phyloP scores from a whole-genome alignment of 2,329 filamentous ascomycete species.

The Xylariaceae sp. region DNA sequence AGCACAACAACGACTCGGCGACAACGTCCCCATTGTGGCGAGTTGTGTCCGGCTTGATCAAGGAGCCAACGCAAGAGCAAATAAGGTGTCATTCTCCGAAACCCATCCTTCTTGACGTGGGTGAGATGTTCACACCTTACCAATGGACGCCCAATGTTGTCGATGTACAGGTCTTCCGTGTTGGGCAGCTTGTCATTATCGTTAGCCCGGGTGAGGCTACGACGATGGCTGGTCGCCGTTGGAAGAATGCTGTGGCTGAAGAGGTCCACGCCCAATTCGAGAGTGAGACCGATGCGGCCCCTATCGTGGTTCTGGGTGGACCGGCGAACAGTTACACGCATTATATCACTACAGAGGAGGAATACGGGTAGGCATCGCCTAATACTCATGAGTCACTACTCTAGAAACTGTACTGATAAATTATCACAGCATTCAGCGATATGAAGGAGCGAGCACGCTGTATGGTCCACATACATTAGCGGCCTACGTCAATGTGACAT shows the following conservation, averaged over 20 bases:
- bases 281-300: conserved; percentile 42
- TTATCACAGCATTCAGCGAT: conserved; percentile 66
- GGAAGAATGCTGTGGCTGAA: conserved; percentile 67
- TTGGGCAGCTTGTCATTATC: conserved; percentile 81
- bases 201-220: conserved; percentile 84
- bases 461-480: conserved; percentile 83
- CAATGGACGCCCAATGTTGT: conserved; percentile 89
- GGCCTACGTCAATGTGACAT: conserved; percentile 79
- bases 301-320: conserved; percentile 80
- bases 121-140: conserved; percentile 75
- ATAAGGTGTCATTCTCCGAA: conserved; percentile 76
- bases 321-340: conserved; percentile 90
- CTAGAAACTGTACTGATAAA: conserved; percentile 18
- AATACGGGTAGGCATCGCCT: conserved; percentile 56
- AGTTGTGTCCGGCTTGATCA: conserved; percentile 69
- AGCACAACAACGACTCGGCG: conserved; percentile 72
- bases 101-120: conserved; percentile 83
- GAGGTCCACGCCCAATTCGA: conserved; percentile 47
- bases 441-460: conserved; percentile 86
- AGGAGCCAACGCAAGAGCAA: conserved; percentile 68
- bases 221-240: conserved; percentile 87
- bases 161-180: conserved; percentile 80
- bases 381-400: not conserved
- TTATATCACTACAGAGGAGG: conserved; percentile 76
- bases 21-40: conserved; percentile 71